phyloP scores from a whole-genome alignment of 495 filamentous ascomycete species.

The Tetracladium setigerum region DNA sequence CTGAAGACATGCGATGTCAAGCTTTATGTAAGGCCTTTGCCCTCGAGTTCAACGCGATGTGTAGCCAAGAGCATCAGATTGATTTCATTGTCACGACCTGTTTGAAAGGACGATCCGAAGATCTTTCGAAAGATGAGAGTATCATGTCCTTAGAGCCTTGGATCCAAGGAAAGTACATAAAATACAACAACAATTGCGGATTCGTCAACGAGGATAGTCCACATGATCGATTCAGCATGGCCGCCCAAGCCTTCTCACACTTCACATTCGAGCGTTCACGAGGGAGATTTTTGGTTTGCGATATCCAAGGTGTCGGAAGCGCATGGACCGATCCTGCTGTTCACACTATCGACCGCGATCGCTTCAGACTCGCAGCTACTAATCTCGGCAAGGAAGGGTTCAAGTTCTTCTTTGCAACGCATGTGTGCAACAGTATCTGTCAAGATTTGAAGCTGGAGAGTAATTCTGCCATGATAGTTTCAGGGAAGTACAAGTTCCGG shows the following conservation, averaged over 20 bases:
- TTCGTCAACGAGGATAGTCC: constrained; percentile 24
- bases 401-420: constrained; percentile 31
- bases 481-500: constrained; percentile 18
- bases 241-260: constrained; percentile 34
- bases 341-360: constrained; percentile 23
- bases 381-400: constrained; percentile 27
- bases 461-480: constrained; percentile 18
- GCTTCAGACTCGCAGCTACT: constrained; percentile 22
- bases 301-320: constrained; percentile 28
- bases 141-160: constrained; percentile 27
- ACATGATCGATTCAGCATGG: constrained; percentile 16
- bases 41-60: constrained; percentile 30
- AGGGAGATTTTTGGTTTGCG: constrained; percentile 26
- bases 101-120: constrained; percentile 18
- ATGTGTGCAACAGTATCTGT: constrained; percentile 32
- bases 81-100: constrained; percentile 30
- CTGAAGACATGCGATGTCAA: constrained; percentile 29
- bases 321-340: constrained; percentile 30
- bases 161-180: constrained; percentile 27
- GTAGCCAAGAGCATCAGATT: constrained; percentile 12
- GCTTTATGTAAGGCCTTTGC: constrained; percentile 33
- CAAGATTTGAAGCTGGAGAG: constrained; percentile 28
- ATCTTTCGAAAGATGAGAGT: not conserved
- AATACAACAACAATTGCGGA: constrained; percentile 31
- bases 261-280: constrained; percentile 35